Base-by-base conservation (phyloP, 768 basidiomycete genomes). In the Lanmaoa pseudosensibilis region DNA sequence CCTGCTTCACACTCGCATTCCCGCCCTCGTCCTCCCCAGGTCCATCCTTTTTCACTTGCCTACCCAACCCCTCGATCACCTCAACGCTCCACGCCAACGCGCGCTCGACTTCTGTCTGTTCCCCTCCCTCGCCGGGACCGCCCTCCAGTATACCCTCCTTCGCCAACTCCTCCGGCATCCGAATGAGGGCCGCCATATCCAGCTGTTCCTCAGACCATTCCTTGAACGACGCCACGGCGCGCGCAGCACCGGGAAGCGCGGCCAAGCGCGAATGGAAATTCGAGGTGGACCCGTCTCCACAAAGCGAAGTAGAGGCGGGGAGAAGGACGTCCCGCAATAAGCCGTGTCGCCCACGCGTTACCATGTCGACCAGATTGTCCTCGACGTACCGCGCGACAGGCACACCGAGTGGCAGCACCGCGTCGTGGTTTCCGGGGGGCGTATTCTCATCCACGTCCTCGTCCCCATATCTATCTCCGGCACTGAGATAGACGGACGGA, bases 41-140 rank as follows among this genome's bases (percentile, higher is more conserved):
- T 0, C 4, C 19, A 1, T 34, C 18, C 34, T 19, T 16, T 10
- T 13, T 27, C 12, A 5, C 37, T 15, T 30, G 50, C 55, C 47
- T 45, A 52, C 54, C 48, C 19, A 86, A 62, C 58, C 75, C 68
- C 43, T 75, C 71, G 41, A 91, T 80, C 37, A 79, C 73, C 23
- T 75, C 75, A 3, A 80, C 85, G 46, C 83, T 80, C 66, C 83
- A 81, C 13, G 79, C 76, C 62, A 92, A 69, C 49, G 87, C 86
- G 0, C 57, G 53, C 5, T 51, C 66, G 4, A 69, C 62, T 30
- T 59, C 61, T 2, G 37, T 46, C 27, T 78, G 76, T 23, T 77
- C 78, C 16, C 54, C 62, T 1, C 54, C 46, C 38, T 54, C 58
- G 3, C 25, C 34, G 0, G 36, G 21, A 5, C 48, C 54, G 16